Base-by-base conservation (phyloP, 805 yeast species). In the Candida manassasensis region DNA sequence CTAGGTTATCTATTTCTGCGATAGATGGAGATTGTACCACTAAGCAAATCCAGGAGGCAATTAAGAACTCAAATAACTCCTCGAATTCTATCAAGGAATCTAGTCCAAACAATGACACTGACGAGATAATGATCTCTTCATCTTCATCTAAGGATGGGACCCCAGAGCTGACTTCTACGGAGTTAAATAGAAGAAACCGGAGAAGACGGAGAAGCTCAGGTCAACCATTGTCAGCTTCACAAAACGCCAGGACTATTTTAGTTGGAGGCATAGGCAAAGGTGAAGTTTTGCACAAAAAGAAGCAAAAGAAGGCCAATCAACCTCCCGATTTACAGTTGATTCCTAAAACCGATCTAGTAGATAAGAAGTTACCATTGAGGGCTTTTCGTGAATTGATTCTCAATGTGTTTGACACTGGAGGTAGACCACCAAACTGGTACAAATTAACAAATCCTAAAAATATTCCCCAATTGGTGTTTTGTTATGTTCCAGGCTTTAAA, bases 401-500 rank as follows among this genome's bases (percentile, higher is more conserved):
- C n/a, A 33, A 42, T 12, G 41, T 39, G 7, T 48, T 42, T 22
- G 34, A 35, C 7, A 31, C 37, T 7, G 39, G 42, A 11, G 30
- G 21, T 10, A 36, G 29, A 25, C 14, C 12, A 21, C 28, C 81
- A 1, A 53, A 55, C 9, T 77, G 79, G 77, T 44, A 73, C n/a
- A 55, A 60, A 12, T 46, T 83, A 4, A 58, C 49, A 2, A 79
- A 81, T 43, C 59, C 74, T 32, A 47, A 52, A 14, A 55, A 65
- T 3, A 60, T 84, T 2, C 52, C 66, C n/a, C 76, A 74, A 39
- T 70, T 81, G 2, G 77, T 83, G 0, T 59, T 77, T 16, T 54
- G 84, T 3, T 61, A 79, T 34, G 72, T 77, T 3, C 86, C 93
- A 0, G 95, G 95, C 0, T 53, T 88, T 9, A 60, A 67, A 10